A percentile compares a stretch with the other conserved stretches of the same genome.
Evolutionary conservation across 2,329 filamentous ascomycete genomes (phyloP).

Genomic region (Ophiostoma perfectum): DNA sequence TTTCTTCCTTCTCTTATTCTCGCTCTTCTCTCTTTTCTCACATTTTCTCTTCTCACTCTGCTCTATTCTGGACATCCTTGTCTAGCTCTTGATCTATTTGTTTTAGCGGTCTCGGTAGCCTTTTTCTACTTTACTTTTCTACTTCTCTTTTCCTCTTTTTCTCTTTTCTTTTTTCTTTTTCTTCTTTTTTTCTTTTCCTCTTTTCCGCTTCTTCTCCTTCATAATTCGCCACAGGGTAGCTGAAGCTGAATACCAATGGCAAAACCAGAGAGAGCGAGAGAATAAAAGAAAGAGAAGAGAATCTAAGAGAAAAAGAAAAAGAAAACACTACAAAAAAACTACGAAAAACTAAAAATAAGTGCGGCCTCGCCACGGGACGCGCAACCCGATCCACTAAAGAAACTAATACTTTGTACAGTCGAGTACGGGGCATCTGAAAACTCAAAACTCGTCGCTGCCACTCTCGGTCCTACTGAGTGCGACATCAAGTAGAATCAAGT

Average conservation of each 20-base stretch:
- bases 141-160: neutral
- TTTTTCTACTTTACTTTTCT: neutral
- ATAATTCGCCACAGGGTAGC: neutral
- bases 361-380: slow-evolving; percentile 12
- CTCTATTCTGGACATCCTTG: neutral
- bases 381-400: slow-evolving; percentile 7
- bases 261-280: too few relatives aligned
- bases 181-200: neutral
- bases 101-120: neutral
- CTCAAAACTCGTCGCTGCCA: too few relatives aligned
- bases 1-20: too few relatives aligned
- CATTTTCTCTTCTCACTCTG: neutral
- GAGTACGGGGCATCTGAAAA: too few relatives aligned
- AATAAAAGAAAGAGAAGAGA: neutral
- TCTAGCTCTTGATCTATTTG: neutral
- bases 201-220: neutral
- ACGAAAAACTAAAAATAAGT: slow-evolving; percentile 3
- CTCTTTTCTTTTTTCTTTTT: neutral
- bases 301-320: neutral
- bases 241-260: too few relatives aligned
- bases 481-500: too few relatives aligned
- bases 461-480: too few relatives aligned
- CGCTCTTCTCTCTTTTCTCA: too few relatives aligned
- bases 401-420: too few relatives aligned
- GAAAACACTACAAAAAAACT: neutral